These are phyloP conservation scores for Talaromyces wortmannii DNA, from an alignment of 495 filamentous ascomycete genomes.

Conservation along the genomic window DNA sequence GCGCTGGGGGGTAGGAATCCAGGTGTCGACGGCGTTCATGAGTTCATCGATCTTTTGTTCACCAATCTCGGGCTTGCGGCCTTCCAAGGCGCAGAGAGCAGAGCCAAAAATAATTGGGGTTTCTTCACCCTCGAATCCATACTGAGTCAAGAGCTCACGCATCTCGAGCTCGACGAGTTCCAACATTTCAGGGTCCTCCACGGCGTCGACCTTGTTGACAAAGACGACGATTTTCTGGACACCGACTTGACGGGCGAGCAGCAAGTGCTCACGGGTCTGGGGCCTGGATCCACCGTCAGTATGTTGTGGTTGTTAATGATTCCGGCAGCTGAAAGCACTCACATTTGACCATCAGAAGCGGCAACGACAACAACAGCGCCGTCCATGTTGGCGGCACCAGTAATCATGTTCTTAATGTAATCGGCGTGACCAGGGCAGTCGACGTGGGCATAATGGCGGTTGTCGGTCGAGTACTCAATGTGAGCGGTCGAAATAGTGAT, in stretches of 20 bases:
- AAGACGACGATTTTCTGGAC: conserved; percentile 97
- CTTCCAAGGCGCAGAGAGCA: conserved; percentile 90
- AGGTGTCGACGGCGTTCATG: conserved; percentile 82
- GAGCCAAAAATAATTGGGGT: conserved; percentile 96
- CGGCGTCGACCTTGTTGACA: conserved; percentile 96
- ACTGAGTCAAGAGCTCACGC: conserved; percentile 86
- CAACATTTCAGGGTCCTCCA: conserved; percentile 98
- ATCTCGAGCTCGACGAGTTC: conserved; percentile 99
- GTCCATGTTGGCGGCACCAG: conserved; percentile 94
- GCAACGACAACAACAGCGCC: conserved; percentile 98
- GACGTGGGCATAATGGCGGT: conserved; percentile 96
- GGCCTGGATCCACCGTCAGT: conserved; percentile 51
- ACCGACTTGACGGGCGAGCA: conserved; percentile 96
- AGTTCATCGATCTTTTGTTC: conserved; percentile 79
- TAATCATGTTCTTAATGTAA: conserved; percentile 99
- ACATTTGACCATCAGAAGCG: conserved; percentile 98
- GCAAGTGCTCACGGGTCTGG: conserved; percentile 96
- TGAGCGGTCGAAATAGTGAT: conserved; percentile 98
- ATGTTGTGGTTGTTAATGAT: not conserved
- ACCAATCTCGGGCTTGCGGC: conserved; percentile 81
- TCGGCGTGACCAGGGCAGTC: conserved; percentile 99
- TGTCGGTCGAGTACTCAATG: conserved; percentile 92
- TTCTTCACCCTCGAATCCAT: conserved; percentile 96
- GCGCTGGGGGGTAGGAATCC: conserved; percentile 92
- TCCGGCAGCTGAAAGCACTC: conserved; percentile 14